Percentiles rank a stretch among this genome's conserved stretches.
These are phyloP conservation scores for Xerocomellus intermedius DNA, from an alignment of 768 basidiomycete species.

Conservation along the genomic window DNA sequence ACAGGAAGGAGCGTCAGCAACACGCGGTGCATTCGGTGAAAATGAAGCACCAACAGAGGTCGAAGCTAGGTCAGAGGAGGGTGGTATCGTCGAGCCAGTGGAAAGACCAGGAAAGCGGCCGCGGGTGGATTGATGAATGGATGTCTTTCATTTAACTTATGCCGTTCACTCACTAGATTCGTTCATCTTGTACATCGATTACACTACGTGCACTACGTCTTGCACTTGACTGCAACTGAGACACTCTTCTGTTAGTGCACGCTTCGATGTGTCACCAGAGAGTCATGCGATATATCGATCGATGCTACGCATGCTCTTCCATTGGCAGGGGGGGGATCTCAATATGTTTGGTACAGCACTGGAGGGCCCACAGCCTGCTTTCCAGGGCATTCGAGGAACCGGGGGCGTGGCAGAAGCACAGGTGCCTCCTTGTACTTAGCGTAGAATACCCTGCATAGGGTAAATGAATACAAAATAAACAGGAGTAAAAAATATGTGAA, in stretches of 20 bases:
- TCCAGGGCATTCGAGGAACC: too few relatives aligned
- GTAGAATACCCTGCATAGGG: too few relatives aligned
- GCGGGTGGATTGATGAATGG: constrained; percentile 28
- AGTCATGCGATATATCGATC: too few relatives aligned
- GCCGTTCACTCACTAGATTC: constrained; percentile 7
- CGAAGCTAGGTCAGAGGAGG: constrained; percentile 20
- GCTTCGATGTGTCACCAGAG: not conserved
- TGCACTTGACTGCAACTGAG: not conserved
- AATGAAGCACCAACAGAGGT: constrained; percentile 23
- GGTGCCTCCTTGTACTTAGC: too few relatives aligned
- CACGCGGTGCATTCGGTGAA: constrained; percentile 10
- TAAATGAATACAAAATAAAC: too few relatives aligned
- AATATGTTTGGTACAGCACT: too few relatives aligned
- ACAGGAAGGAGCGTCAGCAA: constrained; percentile 17
- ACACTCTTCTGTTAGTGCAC: not conserved
- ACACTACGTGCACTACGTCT: constrained; percentile 8
- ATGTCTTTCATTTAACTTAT: constrained; percentile 19
- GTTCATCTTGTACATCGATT: constrained; percentile 9
- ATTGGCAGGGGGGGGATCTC: too few relatives aligned
- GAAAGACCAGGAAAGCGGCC: constrained; percentile 34
- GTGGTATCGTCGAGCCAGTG: constrained; percentile 8
- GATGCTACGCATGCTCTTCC: too few relatives aligned
- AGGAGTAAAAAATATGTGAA: too few relatives aligned
- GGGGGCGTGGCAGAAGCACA: too few relatives aligned
- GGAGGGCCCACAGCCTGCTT: too few relatives aligned